Evolutionary conservation across 495 filamentous ascomycete species (phyloP).

Genomic region (Cudoniella acicularis): DNA sequence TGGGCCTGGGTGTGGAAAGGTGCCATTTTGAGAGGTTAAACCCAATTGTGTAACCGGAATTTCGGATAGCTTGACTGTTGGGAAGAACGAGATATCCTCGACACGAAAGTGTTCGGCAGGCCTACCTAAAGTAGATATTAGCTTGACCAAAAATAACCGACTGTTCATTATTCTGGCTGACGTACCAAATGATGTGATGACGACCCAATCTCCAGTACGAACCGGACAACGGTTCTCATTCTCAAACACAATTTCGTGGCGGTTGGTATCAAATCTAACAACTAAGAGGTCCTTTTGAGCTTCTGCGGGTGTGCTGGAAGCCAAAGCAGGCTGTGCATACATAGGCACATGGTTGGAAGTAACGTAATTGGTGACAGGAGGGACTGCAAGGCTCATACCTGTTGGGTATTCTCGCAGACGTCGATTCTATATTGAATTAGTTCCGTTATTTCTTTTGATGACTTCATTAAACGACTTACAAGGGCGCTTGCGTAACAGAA

Average conservation of each 20-base stretch:
- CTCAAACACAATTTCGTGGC: conserved; percentile 41
- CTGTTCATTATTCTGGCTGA: too few relatives aligned
- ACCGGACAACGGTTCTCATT: conserved; percentile 29
- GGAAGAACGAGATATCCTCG: conserved; percentile 20
- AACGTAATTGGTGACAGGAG: conserved; percentile 27
- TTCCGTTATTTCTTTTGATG: too few relatives aligned
- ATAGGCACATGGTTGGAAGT: background rate
- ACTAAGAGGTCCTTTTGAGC: too few relatives aligned
- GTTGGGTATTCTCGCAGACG: conserved; percentile 59
- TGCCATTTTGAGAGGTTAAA: background rate
- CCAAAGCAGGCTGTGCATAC: background rate
- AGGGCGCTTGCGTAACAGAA: conserved; percentile 64
- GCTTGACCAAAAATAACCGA: too few relatives aligned
- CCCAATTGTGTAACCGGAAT: background rate
- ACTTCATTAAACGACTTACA: too few relatives aligned
- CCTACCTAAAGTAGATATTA: conserved; percentile 5
- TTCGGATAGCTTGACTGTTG: conserved; percentile 18
- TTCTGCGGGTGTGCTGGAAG: background rate
- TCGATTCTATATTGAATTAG: conserved; percentile 6
- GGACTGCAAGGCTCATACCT: conserved; percentile 68
- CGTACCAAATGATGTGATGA: conserved; percentile 29
- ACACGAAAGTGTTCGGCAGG: conserved; percentile 20
- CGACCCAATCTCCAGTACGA: conserved; percentile 56
- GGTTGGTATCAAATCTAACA: conserved; percentile 27
- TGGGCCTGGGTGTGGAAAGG: background rate